Base-by-base conservation (phyloP, 2,329 filamentous ascomycete genomes). In the Sporothrix curviconia region DNA sequence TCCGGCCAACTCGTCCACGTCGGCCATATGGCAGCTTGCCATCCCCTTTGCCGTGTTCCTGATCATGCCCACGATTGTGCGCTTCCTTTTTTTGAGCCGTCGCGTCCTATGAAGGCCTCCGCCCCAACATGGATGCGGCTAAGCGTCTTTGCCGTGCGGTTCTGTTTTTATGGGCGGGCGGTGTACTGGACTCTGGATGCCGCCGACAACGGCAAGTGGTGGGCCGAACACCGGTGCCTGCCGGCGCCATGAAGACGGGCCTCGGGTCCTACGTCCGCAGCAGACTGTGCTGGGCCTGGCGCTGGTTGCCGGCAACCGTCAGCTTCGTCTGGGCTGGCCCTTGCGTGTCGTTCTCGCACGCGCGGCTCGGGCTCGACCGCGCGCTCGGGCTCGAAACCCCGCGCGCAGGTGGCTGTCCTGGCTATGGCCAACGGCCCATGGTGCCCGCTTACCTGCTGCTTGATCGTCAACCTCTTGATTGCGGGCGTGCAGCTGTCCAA, bases 341-440 rank as follows among this genome's bases (percentile, higher is more conserved):
- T 1, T 89, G 90, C 64, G 83, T 97, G 47, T 86, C 83, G 55
- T 87, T 97, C 67, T 74, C 84, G 50, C n/a, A n/a, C n/a, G n/a
- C n/a, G n/a, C n/a, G n/a, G n/a, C n/a, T n/a, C n/a, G n/a, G n/a
- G n/a, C n/a, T n/a, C n/a, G n/a, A n/a, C n/a, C n/a, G 76, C 79
- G 39, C 71, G 76, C 36, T 67, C 76, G 17, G 55, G 24, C 70
- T 75, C 37, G 68, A 74, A n/a, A 62, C 71, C 40, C 56, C 58
- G 56, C 61, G 73, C 79, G 30, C 77, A 81, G 63, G 83, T 96
- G 59, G 89, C 87, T 32, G 87, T 96, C 59, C 80, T 95, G 94
- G 94, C 44, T 97, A 95, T 72, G n/a, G 89, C 87, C 62, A 99
- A 99, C 67, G 84, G n/a, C 90, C n/a, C 86, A 96, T 67, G 94